These are phyloP conservation scores for Trichosporon faecale DNA, from an alignment of 1,284 basidiomycete species.

Conservation along the genomic window DNA sequence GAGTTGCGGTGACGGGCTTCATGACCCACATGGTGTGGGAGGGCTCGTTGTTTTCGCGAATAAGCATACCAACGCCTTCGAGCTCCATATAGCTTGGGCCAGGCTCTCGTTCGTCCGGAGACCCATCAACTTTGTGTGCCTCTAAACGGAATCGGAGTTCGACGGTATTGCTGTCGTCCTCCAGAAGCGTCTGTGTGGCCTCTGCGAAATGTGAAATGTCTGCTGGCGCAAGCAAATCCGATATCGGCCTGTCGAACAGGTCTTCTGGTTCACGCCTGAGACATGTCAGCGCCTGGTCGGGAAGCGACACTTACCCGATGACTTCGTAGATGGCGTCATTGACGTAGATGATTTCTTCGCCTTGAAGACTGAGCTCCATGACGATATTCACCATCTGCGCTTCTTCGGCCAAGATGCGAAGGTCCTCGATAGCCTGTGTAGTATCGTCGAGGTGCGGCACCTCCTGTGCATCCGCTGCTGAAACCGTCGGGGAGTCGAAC, in stretches of 20 bases:
- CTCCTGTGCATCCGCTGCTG: neutral
- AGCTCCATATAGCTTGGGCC: conserved; percentile 73
- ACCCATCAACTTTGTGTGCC: conserved; percentile 43
- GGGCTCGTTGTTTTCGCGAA: conserved; percentile 82
- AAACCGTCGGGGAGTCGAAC: neutral
- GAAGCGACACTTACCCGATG: conserved; percentile 68
- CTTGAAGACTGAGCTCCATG: conserved; percentile 89
- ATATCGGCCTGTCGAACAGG: conserved; percentile 74
- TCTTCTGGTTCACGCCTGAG: conserved; percentile 77
- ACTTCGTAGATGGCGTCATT: conserved; percentile 90
- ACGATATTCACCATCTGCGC: conserved; percentile 93
- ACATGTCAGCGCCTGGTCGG: conserved; percentile 7
- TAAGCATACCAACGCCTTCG: conserved; percentile 98
- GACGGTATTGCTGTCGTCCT: conserved; percentile 91
- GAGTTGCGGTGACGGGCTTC: conserved; percentile 66
- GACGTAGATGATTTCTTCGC: conserved; percentile 80
- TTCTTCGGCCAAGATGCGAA: conserved; percentile 82
- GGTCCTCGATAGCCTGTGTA: conserved; percentile 69
- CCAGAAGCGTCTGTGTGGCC: conserved; percentile 78
- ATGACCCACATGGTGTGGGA: conserved; percentile 99
- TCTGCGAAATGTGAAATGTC: conserved; percentile 83
- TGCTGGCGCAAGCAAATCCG: conserved; percentile 73
- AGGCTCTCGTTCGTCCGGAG: conserved; percentile 43
- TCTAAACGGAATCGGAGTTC: conserved; percentile 86
- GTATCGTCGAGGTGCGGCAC: neutral